These are phyloP conservation scores for Cyberlindnera mississippiensis DNA, from an alignment of 805 yeast species.

Conservation along the genomic window DNA sequence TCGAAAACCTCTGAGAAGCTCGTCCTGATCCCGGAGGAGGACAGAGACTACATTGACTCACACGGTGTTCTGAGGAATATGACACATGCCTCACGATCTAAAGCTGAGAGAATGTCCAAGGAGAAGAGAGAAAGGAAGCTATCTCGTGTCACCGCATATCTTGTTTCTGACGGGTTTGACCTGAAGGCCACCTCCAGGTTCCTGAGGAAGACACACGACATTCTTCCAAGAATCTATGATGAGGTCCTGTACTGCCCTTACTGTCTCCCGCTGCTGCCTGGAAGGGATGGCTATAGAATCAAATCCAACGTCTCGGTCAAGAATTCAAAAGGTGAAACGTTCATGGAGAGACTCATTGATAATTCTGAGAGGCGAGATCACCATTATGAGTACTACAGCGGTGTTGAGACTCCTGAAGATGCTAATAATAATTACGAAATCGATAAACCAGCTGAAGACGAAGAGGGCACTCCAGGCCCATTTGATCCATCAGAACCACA, in stretches of 20 bases:
- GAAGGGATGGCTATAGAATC: slow-evolving; percentile 71
- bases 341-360: slow-evolving; percentile 75
- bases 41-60: slow-evolving; percentile 13
- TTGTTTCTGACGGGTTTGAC: slow-evolving; percentile 79
- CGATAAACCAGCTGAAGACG: slow-evolving; percentile 29
- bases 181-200: slow-evolving; percentile 60
- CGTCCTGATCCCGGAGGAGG: slow-evolving; percentile 72
- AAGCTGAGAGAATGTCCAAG: slow-evolving; percentile 54
- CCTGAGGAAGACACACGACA: slow-evolving; percentile 67
- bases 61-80: slow-evolving; percentile 3
- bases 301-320: slow-evolving; percentile 53
- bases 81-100: slow-evolving; percentile 18
- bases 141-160: slow-evolving; percentile 88
- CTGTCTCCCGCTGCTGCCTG: slow-evolving; percentile 81
- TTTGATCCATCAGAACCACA: slow-evolving; percentile 94
- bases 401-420: slow-evolving; percentile 58
- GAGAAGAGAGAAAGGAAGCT: slow-evolving; percentile 47
- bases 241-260: slow-evolving; percentile 93
- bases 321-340: slow-evolving; percentile 37
- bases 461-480: slow-evolving; percentile 37
- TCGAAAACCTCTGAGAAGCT: slow-evolving; percentile 83
- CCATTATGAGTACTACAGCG: slow-evolving; percentile 86
- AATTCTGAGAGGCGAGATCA: slow-evolving; percentile 85
- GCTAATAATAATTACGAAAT: slow-evolving; percentile 41
- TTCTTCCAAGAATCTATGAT: slow-evolving; percentile 82